These are phyloP conservation scores for Mrakia gelida DNA, from an alignment of 768 basidiomycete genomes.

Conservation along the genomic window DNA sequence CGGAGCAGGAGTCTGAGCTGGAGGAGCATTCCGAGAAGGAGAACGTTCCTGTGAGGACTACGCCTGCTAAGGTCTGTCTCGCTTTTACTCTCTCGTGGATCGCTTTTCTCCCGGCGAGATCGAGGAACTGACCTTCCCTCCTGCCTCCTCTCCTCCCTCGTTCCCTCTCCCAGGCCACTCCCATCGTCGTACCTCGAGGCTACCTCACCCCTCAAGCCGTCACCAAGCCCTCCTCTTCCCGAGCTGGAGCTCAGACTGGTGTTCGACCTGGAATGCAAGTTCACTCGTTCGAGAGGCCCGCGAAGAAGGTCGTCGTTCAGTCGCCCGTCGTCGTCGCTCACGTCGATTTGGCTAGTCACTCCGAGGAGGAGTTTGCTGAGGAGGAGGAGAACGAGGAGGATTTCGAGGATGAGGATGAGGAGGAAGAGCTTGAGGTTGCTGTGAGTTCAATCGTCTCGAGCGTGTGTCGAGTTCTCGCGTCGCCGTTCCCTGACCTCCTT, in stretches of 20 bases:
- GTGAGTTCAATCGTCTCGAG: neutral
- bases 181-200: neutral
- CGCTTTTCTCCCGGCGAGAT: neutral
- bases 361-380: neutral
- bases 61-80: slow-evolving; percentile 3
- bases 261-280: slow-evolving; percentile 6
- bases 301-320: neutral
- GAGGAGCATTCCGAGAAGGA: slow-evolving; percentile 6
- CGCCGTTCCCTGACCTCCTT: neutral
- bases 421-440: neutral
- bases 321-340: neutral
- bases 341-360: neutral
- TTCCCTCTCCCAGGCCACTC: neutral
- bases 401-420: neutral
- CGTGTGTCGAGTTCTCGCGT: neutral
- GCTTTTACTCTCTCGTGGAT: neutral
- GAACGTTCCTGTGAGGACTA: neutral
- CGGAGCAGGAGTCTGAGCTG: neutral
- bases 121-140: neutral
- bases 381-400: neutral
- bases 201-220: slow-evolving; percentile 15
- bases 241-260: slow-evolving; percentile 4
- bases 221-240: neutral
- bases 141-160: neutral
- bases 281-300: neutral